Evolutionary conservation across 164 flowering plant genomes (phyloP).

Genomic region (Aristolochia contorta): DNA sequence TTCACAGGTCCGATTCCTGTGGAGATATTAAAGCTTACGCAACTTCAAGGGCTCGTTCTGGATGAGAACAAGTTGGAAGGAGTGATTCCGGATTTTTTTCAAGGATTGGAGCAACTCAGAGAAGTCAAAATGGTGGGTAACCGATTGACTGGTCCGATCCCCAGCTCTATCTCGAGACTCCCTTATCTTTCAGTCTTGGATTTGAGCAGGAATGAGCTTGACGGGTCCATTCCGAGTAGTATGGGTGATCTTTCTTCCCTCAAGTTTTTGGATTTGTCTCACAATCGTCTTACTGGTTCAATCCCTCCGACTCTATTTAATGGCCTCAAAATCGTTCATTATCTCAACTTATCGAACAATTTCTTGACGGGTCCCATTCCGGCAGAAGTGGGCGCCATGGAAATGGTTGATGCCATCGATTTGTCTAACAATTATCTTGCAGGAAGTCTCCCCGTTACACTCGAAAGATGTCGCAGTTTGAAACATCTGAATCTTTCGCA

Average conservation of each 20-base stretch:
- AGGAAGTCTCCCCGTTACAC: conserved; percentile 42
- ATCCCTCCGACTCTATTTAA: conserved; percentile 26
- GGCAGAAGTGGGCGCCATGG: no score
- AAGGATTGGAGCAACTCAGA: conserved; percentile 35
- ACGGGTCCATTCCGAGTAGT: no score
- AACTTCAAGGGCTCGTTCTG: conserved; percentile 54
- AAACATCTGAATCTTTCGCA: conserved; percentile 47
- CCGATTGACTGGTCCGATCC: conserved; percentile 49
- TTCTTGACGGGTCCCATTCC: conserved; percentile 41
- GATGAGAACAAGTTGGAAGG: conserved; percentile 46
- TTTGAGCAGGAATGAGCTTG: no score
- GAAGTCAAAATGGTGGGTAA: conserved; percentile 39
- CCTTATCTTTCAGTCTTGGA: conserved; percentile 43
- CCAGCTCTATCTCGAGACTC: conserved; percentile 41
- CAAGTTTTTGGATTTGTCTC: no score
- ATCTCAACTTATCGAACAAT: conserved; percentile 66
- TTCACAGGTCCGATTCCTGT: conserved; percentile 42
- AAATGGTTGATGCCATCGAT: conserved; percentile 67
- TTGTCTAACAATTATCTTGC: conserved; percentile 62
- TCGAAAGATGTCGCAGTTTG: conserved; percentile 50
- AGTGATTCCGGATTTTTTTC: conserved; percentile 37
- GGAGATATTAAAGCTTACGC: conserved; percentile 39
- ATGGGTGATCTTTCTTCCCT: no score
- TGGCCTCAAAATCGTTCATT: conserved; percentile 40
- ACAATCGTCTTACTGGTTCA: no score